Percentiles rank a stretch among this genome's conserved stretches.
Evolutionary conservation across 2,329 filamentous ascomycete species (phyloP).

Genomic region (Alternaria gansuensis): DNA sequence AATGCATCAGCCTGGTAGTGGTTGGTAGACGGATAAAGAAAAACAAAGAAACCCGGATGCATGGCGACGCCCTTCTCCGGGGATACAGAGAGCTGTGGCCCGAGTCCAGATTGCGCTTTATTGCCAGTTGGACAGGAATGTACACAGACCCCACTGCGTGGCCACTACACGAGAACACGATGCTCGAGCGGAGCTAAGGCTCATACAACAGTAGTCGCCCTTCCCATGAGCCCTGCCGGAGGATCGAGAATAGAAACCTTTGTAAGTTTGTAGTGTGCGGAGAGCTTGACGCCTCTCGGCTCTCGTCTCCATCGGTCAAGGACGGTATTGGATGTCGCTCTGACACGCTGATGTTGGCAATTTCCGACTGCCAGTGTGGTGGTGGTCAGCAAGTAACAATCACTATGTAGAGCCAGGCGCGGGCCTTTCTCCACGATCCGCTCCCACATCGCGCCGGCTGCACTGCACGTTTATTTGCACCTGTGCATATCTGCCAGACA

Average conservation of each 20-base stretch:
- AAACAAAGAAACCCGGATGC: background rate
- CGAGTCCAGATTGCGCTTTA: slow-evolving; percentile 46
- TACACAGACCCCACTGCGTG: slow-evolving; percentile 47
- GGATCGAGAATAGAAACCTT: slow-evolving; percentile 21
- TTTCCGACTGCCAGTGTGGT: slow-evolving; percentile 26
- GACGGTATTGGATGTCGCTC: slow-evolving; percentile 1
- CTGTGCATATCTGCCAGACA: slow-evolving; percentile 47
- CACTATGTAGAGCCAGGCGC: slow-evolving; percentile 39
- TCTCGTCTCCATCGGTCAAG: slow-evolving; percentile 20
- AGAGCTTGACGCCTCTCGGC: slow-evolving; percentile 11
- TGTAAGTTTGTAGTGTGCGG: slow-evolving; percentile 21
- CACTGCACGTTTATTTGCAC: slow-evolving; percentile 55
- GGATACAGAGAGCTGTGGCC: slow-evolving; percentile 31
- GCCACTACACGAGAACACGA: slow-evolving; percentile 35
- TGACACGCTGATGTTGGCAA: slow-evolving; percentile 14
- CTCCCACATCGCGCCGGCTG: slow-evolving; percentile 53
- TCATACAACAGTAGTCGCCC: slow-evolving; percentile 30
- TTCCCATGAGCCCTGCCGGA: slow-evolving; percentile 18
- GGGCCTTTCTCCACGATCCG: slow-evolving; percentile 50
- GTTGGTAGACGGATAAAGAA: background rate
- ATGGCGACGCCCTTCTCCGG: slow-evolving; percentile 20
- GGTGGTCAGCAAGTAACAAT: slow-evolving; percentile 50
- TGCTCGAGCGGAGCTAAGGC: slow-evolving; percentile 33
- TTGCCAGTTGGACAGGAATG: slow-evolving; percentile 42
- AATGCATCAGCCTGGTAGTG: background rate